Evolutionary conservation across 768 basidiomycete genomes (phyloP), one percentile per base, ranked within the genome.

Genomic region (Leucocoprinus leucothites): DNA sequence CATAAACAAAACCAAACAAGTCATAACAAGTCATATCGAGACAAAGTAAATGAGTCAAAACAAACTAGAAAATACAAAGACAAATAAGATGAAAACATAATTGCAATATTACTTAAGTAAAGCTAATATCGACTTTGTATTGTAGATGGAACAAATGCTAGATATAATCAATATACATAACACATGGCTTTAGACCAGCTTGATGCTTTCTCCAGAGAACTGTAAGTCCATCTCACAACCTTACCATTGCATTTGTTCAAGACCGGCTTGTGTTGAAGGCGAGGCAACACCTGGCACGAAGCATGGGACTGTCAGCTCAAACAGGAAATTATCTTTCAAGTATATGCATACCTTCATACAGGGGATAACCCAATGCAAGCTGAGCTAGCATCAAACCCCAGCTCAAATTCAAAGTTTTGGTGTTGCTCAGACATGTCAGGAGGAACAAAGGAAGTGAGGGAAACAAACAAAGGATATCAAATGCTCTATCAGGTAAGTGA

Each of bases 341-440:
- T 69, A n/a, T 44, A 57, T 48, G 34, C 58, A 0, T 65, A 68
- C 40, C 21, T 61, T n/a, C 49, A 69, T 14, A 62, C 71, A 0
- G 71, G 63, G 0, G 71, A 72, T 52, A 72, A 72, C 52, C 70
- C 70, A 0, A 66, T 69, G 53, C 71, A 71, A 55, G 53, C 70
- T 1, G 69, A 71, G 46, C 31, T 56, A 0, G 53, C 64, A 7
- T 68, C 64, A 5, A 31, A 31, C 0, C 61, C 56, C 22, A 69
- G 71, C 6, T 48, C 58, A 1, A 57, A 63, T 8, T 59, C 53
- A n/a, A 66, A 65, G 25, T 44, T 53, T 8, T 58, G 61, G 38
- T 72, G 69, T 46, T 63, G 65, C 1, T 25, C 31, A 4, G 69
- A 68, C 47, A 9, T 28, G 3, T 41, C 57, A 3, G 71, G 69